Evolutionary conservation across 129 eudicot species (phyloP), one percentile per base, ranked within the genome.

Genomic region (Flaveria linearis): DNA sequence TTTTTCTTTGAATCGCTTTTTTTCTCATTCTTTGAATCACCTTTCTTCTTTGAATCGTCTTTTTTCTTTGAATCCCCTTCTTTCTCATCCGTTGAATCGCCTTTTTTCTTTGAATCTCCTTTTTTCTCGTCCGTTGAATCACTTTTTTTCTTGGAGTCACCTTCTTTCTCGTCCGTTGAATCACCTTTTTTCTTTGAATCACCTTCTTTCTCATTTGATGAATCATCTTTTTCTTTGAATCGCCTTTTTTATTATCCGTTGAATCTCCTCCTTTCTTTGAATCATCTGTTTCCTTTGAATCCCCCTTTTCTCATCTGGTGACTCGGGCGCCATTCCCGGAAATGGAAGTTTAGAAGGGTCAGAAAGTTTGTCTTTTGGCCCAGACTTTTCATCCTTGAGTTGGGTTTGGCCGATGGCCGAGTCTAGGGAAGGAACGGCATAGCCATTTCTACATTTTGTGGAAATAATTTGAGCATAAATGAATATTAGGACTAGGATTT

Each of bases 381-480:
- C 10, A 23, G 20, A 2, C 5, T 30, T 63, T 63, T 33, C 43
- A 71, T 36, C 25, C 36, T 66, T 36, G 10, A 55, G 1, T 43
- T 10, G 42, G 69, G 33, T 22, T n/a, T 77, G 74, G 65, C 74
- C 58, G 1, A n/a, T 9, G 46, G 4, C 69, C 12, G 12, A 18
- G 30, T 43, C 69, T 15, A 3, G 43, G 20, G 46, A 33, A 8
- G 69, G 12, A 0, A 22, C 46, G 22, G 63, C 61, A 63, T 28
- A 66, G n/a, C 78, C 75, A 36, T 66, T 63, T 56, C 57, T 68
- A 22, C 49, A 78, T 9, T 76, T 63, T 49, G 83, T 67, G 1
- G 75, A 43, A 41, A 69, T 68, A 68, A 86, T 74, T 3, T 74
- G 79, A 23, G 73, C 56, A 13, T 60, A 69, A 36, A 80, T 57